Evolutionary conservation across 257 asterid genomes (phyloP).

Genomic region (Solanum gracilifrons): DNA sequence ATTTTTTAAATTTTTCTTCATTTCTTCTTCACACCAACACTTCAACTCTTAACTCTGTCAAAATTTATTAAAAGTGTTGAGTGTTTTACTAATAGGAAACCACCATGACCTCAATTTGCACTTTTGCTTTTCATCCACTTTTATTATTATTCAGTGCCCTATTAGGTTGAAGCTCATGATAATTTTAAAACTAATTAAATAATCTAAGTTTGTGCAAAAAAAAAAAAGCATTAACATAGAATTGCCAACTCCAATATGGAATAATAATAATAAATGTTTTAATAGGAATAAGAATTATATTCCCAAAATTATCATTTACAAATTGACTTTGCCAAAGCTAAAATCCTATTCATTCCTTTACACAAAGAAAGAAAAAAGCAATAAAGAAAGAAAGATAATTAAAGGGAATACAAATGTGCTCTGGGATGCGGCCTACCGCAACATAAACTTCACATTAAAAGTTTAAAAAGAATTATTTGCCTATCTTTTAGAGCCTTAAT

Average conservation of each 20-base stretch:
- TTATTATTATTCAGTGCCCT: not conserved
- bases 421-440: slow-evolving; percentile 20
- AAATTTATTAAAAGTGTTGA: not conserved
- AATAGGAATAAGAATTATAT: not conserved
- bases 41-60: not conserved
- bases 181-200: not conserved
- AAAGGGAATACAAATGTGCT: not conserved
- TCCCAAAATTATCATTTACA: not conserved
- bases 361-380: not conserved
- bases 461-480: not conserved
- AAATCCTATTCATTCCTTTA: not conserved
- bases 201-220: not conserved
- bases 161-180: slow-evolving; percentile 5
- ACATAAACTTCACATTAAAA: not conserved
- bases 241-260: not conserved
- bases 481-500: not conserved
- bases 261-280: not conserved
- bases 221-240: not conserved
- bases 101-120: not conserved
- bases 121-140: not conserved
- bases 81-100: not conserved
- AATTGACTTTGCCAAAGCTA: not conserved
- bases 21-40: not conserved
- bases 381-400: not conserved
- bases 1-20: not conserved